A percentile compares a stretch with the other conserved stretches of the same genome.
Conservation (phyloP, 352 stramenopile genomes). For the Phytophthora fragariaefolia region DNA sequence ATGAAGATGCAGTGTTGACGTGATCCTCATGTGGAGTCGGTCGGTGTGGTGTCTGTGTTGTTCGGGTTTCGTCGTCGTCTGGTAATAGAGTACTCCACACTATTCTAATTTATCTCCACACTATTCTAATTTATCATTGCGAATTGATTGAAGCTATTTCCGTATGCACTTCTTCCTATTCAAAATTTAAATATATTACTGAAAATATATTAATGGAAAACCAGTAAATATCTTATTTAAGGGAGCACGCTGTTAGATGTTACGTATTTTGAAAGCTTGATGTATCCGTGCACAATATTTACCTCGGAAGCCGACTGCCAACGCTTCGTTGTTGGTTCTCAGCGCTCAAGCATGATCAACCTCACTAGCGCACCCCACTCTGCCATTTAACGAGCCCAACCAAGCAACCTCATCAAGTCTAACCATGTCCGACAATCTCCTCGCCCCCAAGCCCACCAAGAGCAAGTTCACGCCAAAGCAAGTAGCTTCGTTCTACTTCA, state of each 20-base stretch:
- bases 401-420: neutral
- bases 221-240: conserved; percentile 4
- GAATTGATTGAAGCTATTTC: no score
- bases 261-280: conserved; percentile 5
- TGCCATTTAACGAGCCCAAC: neutral
- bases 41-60: neutral
- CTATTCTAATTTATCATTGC: no score
- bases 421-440: neutral
- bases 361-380: neutral
- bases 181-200: conserved; percentile 11
- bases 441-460: neutral
- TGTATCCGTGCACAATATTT: conserved; percentile 1
- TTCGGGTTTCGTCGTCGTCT: neutral
- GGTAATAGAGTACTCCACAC: neutral
- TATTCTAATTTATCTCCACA: no score
- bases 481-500: conserved; percentile 1
- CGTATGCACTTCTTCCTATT: no score
- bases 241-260: neutral
- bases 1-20: neutral
- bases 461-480: conserved; percentile 2
- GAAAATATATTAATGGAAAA: conserved; percentile 5
- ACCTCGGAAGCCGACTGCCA: neutral
- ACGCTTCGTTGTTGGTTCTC: neutral
- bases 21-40: no score
- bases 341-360: no score